Percentiles rank a stretch among this genome's conserved stretches.
Conservation (phyloP, 1,284 basidiomycete species). For the Ustilago vetiveriae region DNA sequence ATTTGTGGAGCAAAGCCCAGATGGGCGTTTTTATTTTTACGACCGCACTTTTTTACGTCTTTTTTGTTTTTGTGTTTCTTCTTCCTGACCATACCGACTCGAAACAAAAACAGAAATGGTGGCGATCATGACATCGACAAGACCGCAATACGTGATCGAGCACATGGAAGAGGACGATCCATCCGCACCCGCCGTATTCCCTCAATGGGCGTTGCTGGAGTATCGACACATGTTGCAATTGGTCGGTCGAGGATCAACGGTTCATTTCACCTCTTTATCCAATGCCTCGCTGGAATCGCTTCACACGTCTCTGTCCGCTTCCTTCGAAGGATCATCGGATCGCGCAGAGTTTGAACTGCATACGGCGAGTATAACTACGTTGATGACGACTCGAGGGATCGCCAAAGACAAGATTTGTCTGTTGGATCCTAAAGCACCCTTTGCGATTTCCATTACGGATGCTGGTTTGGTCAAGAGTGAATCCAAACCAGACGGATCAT, state of each 20-base stretch:
- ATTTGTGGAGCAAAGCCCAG: slow-evolving; percentile 15
- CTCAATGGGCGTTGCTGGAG: slow-evolving; percentile 65
- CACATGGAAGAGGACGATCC: slow-evolving; percentile 67
- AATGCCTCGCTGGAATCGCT: slow-evolving; percentile 75
- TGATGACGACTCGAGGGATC: slow-evolving; percentile 73
- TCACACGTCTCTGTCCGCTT: slow-evolving; percentile 53
- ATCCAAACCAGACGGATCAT: slow-evolving; percentile 19
- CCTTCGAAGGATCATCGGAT: slow-evolving; percentile 4
- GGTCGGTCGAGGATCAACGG: slow-evolving; percentile 74
- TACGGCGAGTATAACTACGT: slow-evolving; percentile 74
- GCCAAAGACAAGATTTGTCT: slow-evolving; percentile 68
- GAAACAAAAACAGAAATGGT: no score
- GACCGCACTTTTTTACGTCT: neutral
- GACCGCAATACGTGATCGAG: slow-evolving; percentile 65
- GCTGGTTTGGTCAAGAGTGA: slow-evolving; percentile 45
- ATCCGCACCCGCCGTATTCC: slow-evolving; percentile 56
- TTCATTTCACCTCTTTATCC: slow-evolving; percentile 87
- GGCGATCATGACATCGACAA: neutral
- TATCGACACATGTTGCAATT: slow-evolving; percentile 84
- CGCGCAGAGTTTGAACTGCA: slow-evolving; percentile 71
- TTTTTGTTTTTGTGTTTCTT: neutral
- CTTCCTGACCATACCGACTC: neutral
- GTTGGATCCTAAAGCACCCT: slow-evolving; percentile 60
- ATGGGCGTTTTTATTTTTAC: slow-evolving; percentile 1
- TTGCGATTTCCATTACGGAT: slow-evolving; percentile 49